Conservation (phyloP, 2,329 filamentous ascomycete species). For the Talaromyces sp. region DNA sequence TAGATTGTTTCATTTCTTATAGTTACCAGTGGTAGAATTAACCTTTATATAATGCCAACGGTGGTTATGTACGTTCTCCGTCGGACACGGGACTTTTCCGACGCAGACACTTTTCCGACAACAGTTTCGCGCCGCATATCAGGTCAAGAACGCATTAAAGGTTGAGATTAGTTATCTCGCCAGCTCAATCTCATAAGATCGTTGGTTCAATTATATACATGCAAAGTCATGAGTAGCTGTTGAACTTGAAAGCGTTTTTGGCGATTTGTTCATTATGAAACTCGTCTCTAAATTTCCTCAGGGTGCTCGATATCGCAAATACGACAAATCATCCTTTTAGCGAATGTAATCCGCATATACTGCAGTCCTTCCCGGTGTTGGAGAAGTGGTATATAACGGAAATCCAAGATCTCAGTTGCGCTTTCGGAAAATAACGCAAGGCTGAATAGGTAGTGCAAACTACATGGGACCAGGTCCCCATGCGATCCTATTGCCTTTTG, state of each 20-base stretch:
- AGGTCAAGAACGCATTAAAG: conserved; percentile 5
- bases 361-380: not conserved
- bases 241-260: conserved; percentile 36
- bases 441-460: not conserved
- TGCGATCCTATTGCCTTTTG: not conserved
- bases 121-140: conserved; percentile 24
- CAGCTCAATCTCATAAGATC: not conserved
- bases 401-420: not conserved
- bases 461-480: not conserved
- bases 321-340: not conserved
- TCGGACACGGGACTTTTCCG: not conserved
- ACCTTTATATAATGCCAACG: not conserved
- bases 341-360: not conserved
- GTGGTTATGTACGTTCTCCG: conserved; percentile 12
- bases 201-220: not conserved
- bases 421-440: not conserved
- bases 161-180: not conserved
- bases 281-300: not conserved
- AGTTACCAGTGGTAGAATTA: not conserved
- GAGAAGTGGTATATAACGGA: not conserved
- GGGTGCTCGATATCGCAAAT: not conserved
- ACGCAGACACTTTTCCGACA: conserved; percentile 24
- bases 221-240: conserved; percentile 15
- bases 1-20: not conserved
- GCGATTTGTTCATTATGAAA: conserved; percentile 35